Conservation (phyloP, 345 rosid genomes). For the Bruguiera parviflora region DNA sequence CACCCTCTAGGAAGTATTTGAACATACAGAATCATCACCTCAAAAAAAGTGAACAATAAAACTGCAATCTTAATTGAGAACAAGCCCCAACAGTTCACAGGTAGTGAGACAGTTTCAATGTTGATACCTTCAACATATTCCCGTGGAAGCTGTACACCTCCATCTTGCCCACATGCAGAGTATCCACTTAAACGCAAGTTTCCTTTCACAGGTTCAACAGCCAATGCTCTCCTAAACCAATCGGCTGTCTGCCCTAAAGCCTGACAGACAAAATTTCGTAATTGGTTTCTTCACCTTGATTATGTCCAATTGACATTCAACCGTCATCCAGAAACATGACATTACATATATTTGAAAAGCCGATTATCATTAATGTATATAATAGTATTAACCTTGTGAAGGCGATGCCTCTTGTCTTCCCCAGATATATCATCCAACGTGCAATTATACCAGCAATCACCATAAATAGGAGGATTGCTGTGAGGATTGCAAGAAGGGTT, state of each 20-base stretch:
- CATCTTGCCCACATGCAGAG: slow-evolving; percentile 99
- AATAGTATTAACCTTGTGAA: slow-evolving; percentile 61
- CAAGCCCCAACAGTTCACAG: neutral
- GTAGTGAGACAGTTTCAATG: slow-evolving; percentile 5
- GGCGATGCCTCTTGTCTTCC: slow-evolving; percentile 78
- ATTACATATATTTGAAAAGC: neutral
- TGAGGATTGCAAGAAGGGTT: slow-evolving; percentile 72
- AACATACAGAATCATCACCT: slow-evolving; percentile 10
- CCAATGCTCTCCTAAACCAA: slow-evolving; percentile 89
- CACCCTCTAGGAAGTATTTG: slow-evolving; percentile 57
- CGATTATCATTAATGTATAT: neutral
- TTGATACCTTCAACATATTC: slow-evolving; percentile 85
- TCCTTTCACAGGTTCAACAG: slow-evolving; percentile 98
- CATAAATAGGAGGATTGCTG: slow-evolving; percentile 67
- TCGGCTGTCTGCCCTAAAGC: slow-evolving; percentile 92
- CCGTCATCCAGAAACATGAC: neutral
- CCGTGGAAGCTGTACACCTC: slow-evolving; percentile 97
- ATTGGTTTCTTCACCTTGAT: slow-evolving; percentile 15
- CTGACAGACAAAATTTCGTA: slow-evolving; percentile 40
- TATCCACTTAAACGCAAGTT: slow-evolving; percentile 95
- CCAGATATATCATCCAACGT: slow-evolving; percentile 87
- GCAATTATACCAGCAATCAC: slow-evolving; percentile 98
- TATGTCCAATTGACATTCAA: neutral
- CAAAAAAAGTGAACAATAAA: slow-evolving; percentile 3
- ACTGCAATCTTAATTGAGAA: neutral